Base-by-base conservation (phyloP, 768 basidiomycete species). In the Cystoderma amianthinum region DNA sequence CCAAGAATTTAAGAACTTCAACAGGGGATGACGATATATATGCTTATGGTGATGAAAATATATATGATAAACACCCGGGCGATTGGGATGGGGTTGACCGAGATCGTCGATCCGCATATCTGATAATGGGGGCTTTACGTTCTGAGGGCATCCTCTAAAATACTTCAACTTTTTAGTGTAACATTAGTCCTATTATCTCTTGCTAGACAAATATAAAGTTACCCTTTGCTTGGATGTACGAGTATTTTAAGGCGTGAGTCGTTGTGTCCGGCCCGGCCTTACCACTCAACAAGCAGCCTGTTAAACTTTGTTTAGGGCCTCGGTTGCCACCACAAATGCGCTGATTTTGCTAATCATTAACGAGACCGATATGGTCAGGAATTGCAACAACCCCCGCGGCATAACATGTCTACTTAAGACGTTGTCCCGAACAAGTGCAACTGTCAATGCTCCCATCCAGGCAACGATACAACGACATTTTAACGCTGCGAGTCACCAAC, bases 31-130 rank as follows among this genome's bases (percentile, higher is more conserved):
- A 83, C 16, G 75, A 80, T 42, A 68, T 86, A 6, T 87, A 79
- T 51, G 75, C 72, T 3, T 73, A 64, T 42, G 82, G 79, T 1
- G 74, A 78, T 33, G 78, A 78, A 13, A 77, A 75, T 35, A 60
- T 71, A 5, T 62, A 69, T 3, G 58, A 56, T 4, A 65, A 67
- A 48, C 70, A 62, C 41, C 67, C 67, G 44, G 78, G 78, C 1
- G 87, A 89, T 51, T 91, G 88, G 87, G 58, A 71, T 20, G 87
- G 87, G 1, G 70, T 85, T 25, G 83, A 88, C 51, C 74, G 86
- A 55, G 87, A 91, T 54, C 73, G 82, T 41, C 65, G 86, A 44
- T 86, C 85, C 9, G 85, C 87, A 16, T 89, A 78, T 62, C 59
- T 86, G 53, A 87, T 89, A 42, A 78, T 87, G 51, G 85, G 85